Conservation (phyloP, 139 green algal species). For the Volvox reticuliferus region DNA sequence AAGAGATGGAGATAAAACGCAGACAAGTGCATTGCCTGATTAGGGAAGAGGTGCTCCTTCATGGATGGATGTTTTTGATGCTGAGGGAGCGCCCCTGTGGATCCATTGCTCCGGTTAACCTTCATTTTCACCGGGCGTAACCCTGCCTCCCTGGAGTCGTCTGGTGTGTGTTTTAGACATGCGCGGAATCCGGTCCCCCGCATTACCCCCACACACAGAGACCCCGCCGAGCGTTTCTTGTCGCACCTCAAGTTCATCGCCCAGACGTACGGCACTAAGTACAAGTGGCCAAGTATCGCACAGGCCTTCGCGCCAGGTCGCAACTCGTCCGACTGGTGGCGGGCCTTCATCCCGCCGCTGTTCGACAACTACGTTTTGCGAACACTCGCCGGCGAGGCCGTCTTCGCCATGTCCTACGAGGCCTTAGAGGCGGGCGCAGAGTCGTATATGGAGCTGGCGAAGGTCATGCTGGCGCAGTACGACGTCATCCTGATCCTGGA, state of each 20-base stretch:
- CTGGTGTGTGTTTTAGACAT: not conserved
- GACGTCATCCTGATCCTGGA: slow-evolving; percentile 34
- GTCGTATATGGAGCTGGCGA: not conserved
- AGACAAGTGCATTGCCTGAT: too few species aligned
- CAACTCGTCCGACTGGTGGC: not conserved
- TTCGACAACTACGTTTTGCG: slow-evolving; percentile 42
- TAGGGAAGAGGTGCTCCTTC: not conserved
- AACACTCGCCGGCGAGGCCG: slow-evolving; percentile 25
- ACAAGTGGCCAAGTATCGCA: not conserved
- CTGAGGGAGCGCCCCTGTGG: too few species aligned
- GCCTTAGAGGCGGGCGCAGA: not conserved
- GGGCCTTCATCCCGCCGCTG: not conserved
- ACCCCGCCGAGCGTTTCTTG: not conserved
- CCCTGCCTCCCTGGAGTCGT: too few species aligned
- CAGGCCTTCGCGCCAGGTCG: slow-evolving; percentile 3
- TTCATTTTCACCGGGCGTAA: too few species aligned
- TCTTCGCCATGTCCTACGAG: not conserved
- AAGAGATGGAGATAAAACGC: too few species aligned
- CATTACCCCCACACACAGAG: not conserved
- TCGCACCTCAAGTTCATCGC: slow-evolving; percentile 36
- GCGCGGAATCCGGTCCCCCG: too few species aligned
- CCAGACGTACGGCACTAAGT: not conserved
- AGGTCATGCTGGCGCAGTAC: slow-evolving; percentile 28
- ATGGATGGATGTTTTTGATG: too few species aligned
- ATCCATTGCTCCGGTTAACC: too few species aligned